phyloP scores from a whole-genome alignment of 805 yeast genomes.

The Saccharomycopsis babjevae region DNA sequence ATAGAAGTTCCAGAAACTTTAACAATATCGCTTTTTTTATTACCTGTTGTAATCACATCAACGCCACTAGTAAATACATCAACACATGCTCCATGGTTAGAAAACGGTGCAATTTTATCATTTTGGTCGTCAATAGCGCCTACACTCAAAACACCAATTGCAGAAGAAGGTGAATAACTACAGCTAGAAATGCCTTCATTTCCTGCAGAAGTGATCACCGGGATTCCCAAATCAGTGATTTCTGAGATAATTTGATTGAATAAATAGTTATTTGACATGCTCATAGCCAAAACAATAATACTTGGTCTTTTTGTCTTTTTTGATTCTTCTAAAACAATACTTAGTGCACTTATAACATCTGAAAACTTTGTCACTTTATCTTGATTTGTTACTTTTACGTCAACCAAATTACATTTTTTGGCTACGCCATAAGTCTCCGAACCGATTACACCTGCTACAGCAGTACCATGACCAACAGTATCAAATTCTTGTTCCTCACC shows the following conservation, averaged over 20 bases:
- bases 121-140: constrained; percentile 30
- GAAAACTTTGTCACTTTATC: constrained; percentile 29
- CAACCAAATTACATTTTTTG: constrained; percentile 34
- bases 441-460: constrained; percentile 45
- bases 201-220: constrained; percentile 42
- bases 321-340: constrained; percentile 22
- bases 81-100: constrained; percentile 45
- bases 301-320: constrained; percentile 29
- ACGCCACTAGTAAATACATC: constrained; percentile 44
- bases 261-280: constrained; percentile 28
- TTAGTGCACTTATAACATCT: constrained; percentile 27
- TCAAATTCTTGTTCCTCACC: constrained; percentile 25
- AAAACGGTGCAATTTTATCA: constrained; percentile 29
- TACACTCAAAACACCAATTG: constrained; percentile 30
- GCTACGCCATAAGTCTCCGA: constrained; percentile 44
- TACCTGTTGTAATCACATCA: constrained; percentile 33
- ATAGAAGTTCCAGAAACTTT: constrained; percentile 40
- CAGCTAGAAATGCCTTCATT: constrained; percentile 37
- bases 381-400: constrained; percentile 33
- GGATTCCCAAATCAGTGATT: constrained; percentile 31
- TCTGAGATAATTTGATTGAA: constrained; percentile 34
- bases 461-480: constrained; percentile 29
- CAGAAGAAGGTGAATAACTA: constrained; percentile 36
- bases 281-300: constrained; percentile 25
- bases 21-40: constrained; percentile 23